These are phyloP conservation scores for Vigna angularis DNA, from an alignment of 306 rosid genomes.

Conservation along the genomic window DNA sequence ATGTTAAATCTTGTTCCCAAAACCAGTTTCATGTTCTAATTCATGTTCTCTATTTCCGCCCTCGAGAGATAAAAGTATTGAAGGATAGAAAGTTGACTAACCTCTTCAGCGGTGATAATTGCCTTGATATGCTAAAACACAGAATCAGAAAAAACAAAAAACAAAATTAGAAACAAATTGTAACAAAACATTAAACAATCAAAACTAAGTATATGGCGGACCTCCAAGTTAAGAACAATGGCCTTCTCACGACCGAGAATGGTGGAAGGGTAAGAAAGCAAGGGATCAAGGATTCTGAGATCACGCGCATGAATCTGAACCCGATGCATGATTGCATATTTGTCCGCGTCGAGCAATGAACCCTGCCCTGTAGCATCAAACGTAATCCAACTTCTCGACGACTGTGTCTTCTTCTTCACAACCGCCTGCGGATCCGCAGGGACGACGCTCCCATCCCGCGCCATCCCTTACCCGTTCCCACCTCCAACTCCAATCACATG, in stretches of 20 bases:
- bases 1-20: neutral
- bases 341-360: constrained; percentile 79
- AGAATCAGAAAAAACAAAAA: constrained; percentile 33
- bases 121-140: constrained; percentile 91
- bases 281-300: constrained; percentile 90
- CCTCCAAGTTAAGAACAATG: constrained; percentile 97
- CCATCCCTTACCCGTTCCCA: constrained; percentile 64
- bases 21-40: neutral
- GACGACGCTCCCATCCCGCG: constrained; percentile 75
- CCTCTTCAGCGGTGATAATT: constrained; percentile 97
- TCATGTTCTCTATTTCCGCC: neutral
- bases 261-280: constrained; percentile 88
- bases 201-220: neutral
- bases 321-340: constrained; percentile 87
- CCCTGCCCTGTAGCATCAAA: constrained; percentile 70
- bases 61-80: neutral
- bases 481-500: too few relatives aligned
- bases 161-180: neutral
- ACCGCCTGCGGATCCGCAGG: constrained; percentile 73
- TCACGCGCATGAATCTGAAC: constrained; percentile 95
- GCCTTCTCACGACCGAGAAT: constrained; percentile 93
- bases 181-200: neutral
- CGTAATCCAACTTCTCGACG: constrained; percentile 82
- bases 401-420: constrained; percentile 78
- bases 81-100: constrained; percentile 36